Evolutionary conservation across 441 rosid species (phyloP), one percentile per base, ranked within the genome.

Genomic region (Codiaeum variegatum): DNA sequence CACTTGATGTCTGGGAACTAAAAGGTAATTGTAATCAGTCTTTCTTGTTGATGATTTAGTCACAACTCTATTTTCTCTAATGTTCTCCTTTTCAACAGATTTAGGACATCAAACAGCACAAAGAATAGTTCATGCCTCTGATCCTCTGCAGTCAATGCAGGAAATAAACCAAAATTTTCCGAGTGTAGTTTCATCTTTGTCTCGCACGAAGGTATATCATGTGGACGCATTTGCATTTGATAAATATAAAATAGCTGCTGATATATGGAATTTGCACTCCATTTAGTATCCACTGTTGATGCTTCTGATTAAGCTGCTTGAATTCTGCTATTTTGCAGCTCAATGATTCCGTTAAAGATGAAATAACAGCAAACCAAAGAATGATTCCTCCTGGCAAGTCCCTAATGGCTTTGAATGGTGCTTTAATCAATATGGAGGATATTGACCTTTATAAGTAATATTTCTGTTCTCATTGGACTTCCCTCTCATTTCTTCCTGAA

Each of bases 91-190:
- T 79, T 64, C 29, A 49, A 80, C 94, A 96, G 99, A 96, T 88
- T 79, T 96, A 76, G 99, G 99, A 71, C 98, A 93, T 88, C 99
- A 96, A 84, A 96, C 99, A 54, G 97, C 97, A 28, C 98, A 93
- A 85, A 88, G 98, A 82, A 96, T 96, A 77, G 93, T 93, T 71
- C 98, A 88, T 68, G 96, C 98, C 73, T 90, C 96, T 67, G 97
- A 96, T 82, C 97, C 99, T 77, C 75, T 92, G 77, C 99, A 92
- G 77, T 87, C 96, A 69, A 96, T 96, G 98, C 96, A 89, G 79
- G 98, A 96, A 85, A 93, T 96, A 78, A 96, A 84, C 84, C 98
- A 93, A 83, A 96, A 96, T 80, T 96, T 96, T 84, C 99, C 98
- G 16, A 93, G 94, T 75, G 86, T 90, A 63, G 98, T 96, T 80